Percentiles rank a stretch among this genome's conserved stretches.
phyloP scores from a whole-genome alignment of 2,329 filamentous ascomycete genomes.

The Aotearoamyces nothofagi region DNA sequence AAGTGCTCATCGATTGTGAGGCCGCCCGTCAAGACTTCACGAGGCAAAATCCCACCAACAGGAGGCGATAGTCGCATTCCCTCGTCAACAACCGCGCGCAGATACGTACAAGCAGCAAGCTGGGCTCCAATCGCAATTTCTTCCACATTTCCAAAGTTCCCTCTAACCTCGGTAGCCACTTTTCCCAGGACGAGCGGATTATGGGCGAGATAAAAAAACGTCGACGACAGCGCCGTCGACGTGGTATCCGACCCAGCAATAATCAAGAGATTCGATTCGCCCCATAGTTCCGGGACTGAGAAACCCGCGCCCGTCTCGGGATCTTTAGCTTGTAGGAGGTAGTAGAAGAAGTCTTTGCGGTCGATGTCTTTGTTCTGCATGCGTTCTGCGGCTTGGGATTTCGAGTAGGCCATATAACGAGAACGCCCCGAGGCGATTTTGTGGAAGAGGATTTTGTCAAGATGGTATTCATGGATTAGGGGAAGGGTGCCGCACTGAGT shows the following conservation, averaged over 20 bases:
- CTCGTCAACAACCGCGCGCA: constrained; percentile 26
- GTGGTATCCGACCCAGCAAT: constrained; percentile 23
- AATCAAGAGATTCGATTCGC: constrained; percentile 11
- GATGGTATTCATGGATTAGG: constrained; percentile 45
- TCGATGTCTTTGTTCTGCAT: constrained; percentile 42
- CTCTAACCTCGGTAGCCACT: constrained; percentile 13
- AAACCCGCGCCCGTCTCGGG: constrained; percentile 44
- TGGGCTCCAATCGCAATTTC: constrained; percentile 17
- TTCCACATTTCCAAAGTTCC: constrained; percentile 13
- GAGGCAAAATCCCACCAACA: constrained; percentile 10
- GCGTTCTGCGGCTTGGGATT: constrained; percentile 48
- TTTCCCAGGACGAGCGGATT: constrained; percentile 18
- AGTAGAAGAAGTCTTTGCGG: constrained; percentile 63
- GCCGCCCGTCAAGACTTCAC: constrained; percentile 12
- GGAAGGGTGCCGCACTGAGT: constrained; percentile 56
- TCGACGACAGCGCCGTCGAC: constrained; percentile 21
- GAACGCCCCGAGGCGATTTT: constrained; percentile 50
- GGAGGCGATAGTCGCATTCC: constrained; percentile 15
- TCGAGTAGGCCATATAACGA: constrained; percentile 58
- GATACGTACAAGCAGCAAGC: constrained; percentile 22
- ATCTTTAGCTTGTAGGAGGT: constrained; percentile 56
- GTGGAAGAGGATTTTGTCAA: constrained; percentile 54
- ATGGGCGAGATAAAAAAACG: constrained; percentile 24
- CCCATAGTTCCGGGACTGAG: constrained; percentile 19
- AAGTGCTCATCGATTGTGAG: constrained; percentile 13